These are phyloP conservation scores for Aspergillus sclerotialis DNA, from an alignment of 2,329 filamentous ascomycete genomes.

Conservation along the genomic window DNA sequence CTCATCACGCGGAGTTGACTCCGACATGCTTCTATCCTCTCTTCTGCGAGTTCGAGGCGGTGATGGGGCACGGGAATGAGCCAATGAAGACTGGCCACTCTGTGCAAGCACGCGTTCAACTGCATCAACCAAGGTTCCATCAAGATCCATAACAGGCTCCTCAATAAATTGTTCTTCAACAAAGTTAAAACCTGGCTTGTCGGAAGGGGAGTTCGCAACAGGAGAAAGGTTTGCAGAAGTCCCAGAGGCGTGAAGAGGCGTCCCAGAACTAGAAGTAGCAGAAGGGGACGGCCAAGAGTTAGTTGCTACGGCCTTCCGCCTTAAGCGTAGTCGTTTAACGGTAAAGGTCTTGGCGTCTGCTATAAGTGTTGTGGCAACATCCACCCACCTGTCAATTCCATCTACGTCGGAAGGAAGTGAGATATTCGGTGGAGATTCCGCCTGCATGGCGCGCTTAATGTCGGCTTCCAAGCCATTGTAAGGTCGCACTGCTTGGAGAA, in stretches of 20 bases:
- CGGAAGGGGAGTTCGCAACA: slow-evolving; percentile 7
- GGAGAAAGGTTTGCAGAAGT: slow-evolving; percentile 16
- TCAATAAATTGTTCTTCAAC: slow-evolving; percentile 47
- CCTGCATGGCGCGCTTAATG: slow-evolving; percentile 50
- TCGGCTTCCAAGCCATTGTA: slow-evolving; percentile 48
- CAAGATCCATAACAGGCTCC: slow-evolving; percentile 51
- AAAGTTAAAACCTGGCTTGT: slow-evolving; percentile 17
- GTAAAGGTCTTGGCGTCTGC: slow-evolving; percentile 49
- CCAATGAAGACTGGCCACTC: slow-evolving; percentile 35
- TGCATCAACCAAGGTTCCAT: slow-evolving; percentile 51
- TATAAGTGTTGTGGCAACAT: slow-evolving; percentile 51
- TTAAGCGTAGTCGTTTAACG: slow-evolving; percentile 50
- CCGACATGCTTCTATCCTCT: slow-evolving; percentile 19
- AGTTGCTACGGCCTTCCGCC: slow-evolving; percentile 36
- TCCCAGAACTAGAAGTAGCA: slow-evolving; percentile 13
- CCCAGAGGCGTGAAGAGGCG: slow-evolving; percentile 20
- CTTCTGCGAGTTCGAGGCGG: slow-evolving; percentile 29
- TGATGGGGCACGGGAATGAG: slow-evolving; percentile 35
- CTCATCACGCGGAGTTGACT: slow-evolving; percentile 20
- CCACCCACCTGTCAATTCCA: slow-evolving; percentile 44
- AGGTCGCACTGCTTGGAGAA: slow-evolving; percentile 51
- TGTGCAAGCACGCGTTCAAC: slow-evolving; percentile 49
- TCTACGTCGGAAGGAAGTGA: slow-evolving; percentile 29
- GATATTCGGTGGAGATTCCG: slow-evolving; percentile 41
- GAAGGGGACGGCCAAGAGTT: slow-evolving; percentile 14